Evolutionary conservation across 495 filamentous ascomycete genomes (phyloP).

Genomic region (Entonaema liquescens): DNA sequence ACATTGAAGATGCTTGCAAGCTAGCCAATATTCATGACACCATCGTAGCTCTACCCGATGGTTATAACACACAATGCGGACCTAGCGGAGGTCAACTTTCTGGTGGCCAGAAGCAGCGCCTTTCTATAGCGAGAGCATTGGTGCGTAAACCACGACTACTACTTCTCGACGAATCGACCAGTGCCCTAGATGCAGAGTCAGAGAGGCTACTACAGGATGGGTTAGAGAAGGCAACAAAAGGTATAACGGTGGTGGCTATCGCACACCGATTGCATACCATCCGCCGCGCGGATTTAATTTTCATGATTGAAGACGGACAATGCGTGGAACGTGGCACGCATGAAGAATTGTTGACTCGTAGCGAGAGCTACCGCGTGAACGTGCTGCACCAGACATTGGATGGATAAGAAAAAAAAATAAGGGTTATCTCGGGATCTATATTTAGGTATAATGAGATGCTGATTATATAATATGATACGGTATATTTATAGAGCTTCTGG

Average conservation of each 20-base stretch:
- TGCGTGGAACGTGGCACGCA: conserved; percentile 76
- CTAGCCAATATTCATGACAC: conserved; percentile 68
- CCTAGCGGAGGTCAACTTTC: conserved; percentile 58
- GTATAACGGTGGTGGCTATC: conserved; percentile 83
- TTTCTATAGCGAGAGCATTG: conserved; percentile 80
- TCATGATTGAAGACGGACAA: conserved; percentile 73
- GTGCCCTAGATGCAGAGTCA: conserved; percentile 77
- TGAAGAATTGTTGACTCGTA: conserved; percentile 67
- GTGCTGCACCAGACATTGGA: conserved; percentile 55
- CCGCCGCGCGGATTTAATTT: conserved; percentile 76
- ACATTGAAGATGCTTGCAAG: conserved; percentile 65
- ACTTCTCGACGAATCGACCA: conserved; percentile 86
- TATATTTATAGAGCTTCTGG: not conserved
- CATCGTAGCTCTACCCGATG: conserved; percentile 64
- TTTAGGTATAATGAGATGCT: not conserved
- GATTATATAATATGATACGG: not conserved
- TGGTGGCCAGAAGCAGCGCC: conserved; percentile 70
- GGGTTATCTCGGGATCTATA: not conserved
- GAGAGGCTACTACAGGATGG: conserved; percentile 76
- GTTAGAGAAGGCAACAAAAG: conserved; percentile 72
- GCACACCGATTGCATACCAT: conserved; percentile 83
- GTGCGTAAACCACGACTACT: conserved; percentile 83
- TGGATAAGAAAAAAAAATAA: conserved; percentile 20
- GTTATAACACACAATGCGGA: conserved; percentile 69
- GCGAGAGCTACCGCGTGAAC: conserved; percentile 67